phyloP scores from a whole-genome alignment of 495 filamentous ascomycete genomes.

The Lineolata rhizophorae region DNA sequence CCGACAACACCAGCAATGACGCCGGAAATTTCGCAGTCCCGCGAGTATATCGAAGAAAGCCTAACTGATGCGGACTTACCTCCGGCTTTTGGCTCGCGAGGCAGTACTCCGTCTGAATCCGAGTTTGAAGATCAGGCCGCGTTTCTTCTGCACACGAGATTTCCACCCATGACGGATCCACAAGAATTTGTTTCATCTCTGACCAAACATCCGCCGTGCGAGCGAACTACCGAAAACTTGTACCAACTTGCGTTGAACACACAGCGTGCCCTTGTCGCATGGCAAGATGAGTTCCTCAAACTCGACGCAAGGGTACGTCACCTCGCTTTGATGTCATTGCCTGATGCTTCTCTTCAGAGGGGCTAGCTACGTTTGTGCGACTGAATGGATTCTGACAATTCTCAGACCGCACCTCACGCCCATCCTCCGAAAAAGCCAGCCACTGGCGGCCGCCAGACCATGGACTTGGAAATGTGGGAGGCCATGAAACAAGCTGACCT shows the following conservation, averaged over 20 bases:
- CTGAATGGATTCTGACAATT: too few relatives aligned
- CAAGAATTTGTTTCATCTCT: slow-evolving; percentile 12
- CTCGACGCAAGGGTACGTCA: too few relatives aligned
- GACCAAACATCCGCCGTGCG: slow-evolving; percentile 12
- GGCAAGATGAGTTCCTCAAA: slow-evolving; percentile 41
- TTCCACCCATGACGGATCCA: slow-evolving; percentile 12
- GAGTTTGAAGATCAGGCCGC: slow-evolving; percentile 10
- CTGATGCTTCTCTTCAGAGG: too few relatives aligned
- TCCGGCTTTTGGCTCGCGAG: too few relatives aligned
- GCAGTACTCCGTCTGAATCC: slow-evolving; percentile 2
- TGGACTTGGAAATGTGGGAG: slow-evolving; percentile 12
- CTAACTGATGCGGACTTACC: too few relatives aligned
- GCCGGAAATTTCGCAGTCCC: too few relatives aligned
- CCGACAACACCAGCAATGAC: too few relatives aligned
- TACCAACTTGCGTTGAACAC: slow-evolving; percentile 30
- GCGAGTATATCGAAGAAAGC: too few relatives aligned
- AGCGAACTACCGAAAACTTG: slow-evolving; percentile 24
- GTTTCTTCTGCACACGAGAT: slow-evolving; percentile 9
- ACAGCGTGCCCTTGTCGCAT: slow-evolving; percentile 28
- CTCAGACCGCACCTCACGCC: slow-evolving; percentile 17
- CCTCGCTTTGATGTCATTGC: too few relatives aligned
- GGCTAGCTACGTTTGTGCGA: too few relatives aligned
- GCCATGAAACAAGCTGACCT: slow-evolving; percentile 21
- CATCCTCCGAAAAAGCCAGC: slow-evolving; percentile 19
- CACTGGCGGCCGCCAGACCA: slow-evolving; percentile 15